phyloP scores from a whole-genome alignment of 805 yeast genomes.

The Ogataea pilisensis region DNA sequence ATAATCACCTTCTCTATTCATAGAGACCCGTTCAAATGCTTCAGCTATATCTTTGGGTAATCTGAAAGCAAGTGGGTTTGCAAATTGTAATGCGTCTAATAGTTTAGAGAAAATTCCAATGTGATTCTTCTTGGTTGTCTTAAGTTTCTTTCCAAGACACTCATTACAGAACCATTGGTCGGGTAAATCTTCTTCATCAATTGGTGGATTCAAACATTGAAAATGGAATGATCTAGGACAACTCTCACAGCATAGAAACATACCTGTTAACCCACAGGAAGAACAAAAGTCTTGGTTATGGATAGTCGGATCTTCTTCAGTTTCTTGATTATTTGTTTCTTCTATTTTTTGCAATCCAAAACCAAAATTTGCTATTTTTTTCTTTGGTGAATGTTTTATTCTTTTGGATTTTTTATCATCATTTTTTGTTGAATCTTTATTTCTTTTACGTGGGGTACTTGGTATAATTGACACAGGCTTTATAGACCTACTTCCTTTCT shows the following conservation, averaged over 20 bases:
- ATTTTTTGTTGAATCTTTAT: constrained; percentile 6
- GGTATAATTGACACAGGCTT: constrained; percentile 8
- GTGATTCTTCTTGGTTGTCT: constrained; percentile 11
- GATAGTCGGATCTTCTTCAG: constrained; percentile 16
- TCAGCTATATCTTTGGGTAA: constrained; percentile 70
- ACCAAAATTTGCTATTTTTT: constrained; percentile 11
- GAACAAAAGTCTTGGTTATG: constrained; percentile 84
- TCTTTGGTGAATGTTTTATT: constrained; percentile 20
- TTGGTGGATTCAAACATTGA: constrained; percentile 86
- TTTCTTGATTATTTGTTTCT: neutral
- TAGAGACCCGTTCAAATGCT: constrained; percentile 64
- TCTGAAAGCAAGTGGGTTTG: constrained; percentile 63
- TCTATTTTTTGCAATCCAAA: constrained; percentile 8
- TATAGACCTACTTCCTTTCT: constrained; percentile 2
- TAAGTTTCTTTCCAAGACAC: constrained; percentile 47
- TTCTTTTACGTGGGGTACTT: constrained; percentile 13
- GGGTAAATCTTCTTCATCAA: constrained; percentile 68
- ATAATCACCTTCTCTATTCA: constrained; percentile 70
- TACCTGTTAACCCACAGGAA: constrained; percentile 87
- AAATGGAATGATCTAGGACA: constrained; percentile 94
- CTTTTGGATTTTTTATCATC: constrained; percentile 14
- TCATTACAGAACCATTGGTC: constrained; percentile 88
- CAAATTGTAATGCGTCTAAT: constrained; percentile 50
- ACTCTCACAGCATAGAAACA: constrained; percentile 87
- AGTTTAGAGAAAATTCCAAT: constrained; percentile 54